These are phyloP conservation scores for Hypomyces perniciosus DNA, from an alignment of 2,329 filamentous ascomycete genomes.

Conservation along the genomic window DNA sequence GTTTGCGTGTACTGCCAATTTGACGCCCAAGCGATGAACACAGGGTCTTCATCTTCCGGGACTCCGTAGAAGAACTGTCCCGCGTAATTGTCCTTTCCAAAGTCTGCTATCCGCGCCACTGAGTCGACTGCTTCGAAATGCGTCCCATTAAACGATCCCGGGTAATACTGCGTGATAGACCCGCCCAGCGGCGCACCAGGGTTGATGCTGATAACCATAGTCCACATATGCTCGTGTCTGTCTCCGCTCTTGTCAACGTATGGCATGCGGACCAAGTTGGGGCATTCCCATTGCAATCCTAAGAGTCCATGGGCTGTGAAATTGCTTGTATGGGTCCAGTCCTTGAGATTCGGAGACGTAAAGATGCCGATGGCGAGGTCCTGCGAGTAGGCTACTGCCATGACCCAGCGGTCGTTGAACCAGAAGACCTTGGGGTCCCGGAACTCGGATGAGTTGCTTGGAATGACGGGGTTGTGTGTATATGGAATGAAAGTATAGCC, in stretches of 20 bases:
- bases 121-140: constrained; percentile 41
- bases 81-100: constrained; percentile 33
- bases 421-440: constrained; percentile 61
- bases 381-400: constrained; percentile 44
- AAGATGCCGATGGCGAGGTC: constrained; percentile 56
- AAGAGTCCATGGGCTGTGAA: constrained; percentile 48
- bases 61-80: constrained; percentile 29
- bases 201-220: constrained; percentile 49
- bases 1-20: constrained; percentile 28
- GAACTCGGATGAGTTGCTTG: constrained; percentile 49
- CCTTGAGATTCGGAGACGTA: constrained; percentile 51
- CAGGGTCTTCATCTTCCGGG: constrained; percentile 20
- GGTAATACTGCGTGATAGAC: constrained; percentile 49
- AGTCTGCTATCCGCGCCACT: constrained; percentile 26
- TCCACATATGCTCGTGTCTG: constrained; percentile 26
- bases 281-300: constrained; percentile 57
- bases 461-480: constrained; percentile 53
- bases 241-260: constrained; percentile 30
- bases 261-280: constrained; percentile 53
- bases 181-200: constrained; percentile 52
- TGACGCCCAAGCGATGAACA: constrained; percentile 31
- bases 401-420: constrained; percentile 52
- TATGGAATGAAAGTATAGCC: constrained; percentile 55
- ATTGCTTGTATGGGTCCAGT: constrained; percentile 49
- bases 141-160: constrained; percentile 58